Conservation (phyloP, 2,329 filamentous ascomycete genomes). For the Pseudocercospora macadamiae region DNA sequence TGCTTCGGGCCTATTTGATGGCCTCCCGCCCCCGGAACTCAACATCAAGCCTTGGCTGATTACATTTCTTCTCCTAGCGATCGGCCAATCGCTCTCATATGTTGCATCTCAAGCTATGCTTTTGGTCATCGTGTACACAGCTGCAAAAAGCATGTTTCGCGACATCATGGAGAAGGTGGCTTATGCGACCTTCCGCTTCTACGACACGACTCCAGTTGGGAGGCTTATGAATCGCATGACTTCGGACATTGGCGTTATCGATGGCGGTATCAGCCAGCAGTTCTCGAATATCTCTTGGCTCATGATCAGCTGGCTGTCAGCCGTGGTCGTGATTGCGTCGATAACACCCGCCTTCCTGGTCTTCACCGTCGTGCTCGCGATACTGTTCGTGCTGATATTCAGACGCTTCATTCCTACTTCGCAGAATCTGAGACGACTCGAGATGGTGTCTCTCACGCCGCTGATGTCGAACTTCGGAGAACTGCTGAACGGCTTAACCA, state of each 20-base stretch:
- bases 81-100: slow-evolving; percentile 62
- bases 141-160: slow-evolving; percentile 74
- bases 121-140: slow-evolving; percentile 76
- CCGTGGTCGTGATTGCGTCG: slow-evolving; percentile 75
- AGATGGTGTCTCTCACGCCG: slow-evolving; percentile 87
- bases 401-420: slow-evolving; percentile 77
- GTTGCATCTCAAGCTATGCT: slow-evolving; percentile 68
- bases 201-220: slow-evolving; percentile 86
- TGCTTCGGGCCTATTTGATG: slow-evolving; percentile 45
- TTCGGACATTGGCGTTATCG: slow-evolving; percentile 85
- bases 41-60: slow-evolving; percentile 76
- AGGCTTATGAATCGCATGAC: slow-evolving; percentile 91
- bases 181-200: slow-evolving; percentile 83
- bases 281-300: slow-evolving; percentile 73
- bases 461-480: slow-evolving; percentile 92
- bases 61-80: slow-evolving; percentile 68
- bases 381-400: slow-evolving; percentile 74
- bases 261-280: slow-evolving; percentile 78
- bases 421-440: slow-evolving; percentile 78
- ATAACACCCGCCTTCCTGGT: slow-evolving; percentile 76
- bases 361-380: slow-evolving; percentile 69
- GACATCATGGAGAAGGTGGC: slow-evolving; percentile 73
- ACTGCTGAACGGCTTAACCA: slow-evolving; percentile 80
- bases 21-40: slow-evolving; percentile 66
- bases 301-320: slow-evolving; percentile 70